Percentiles rank a stretch among this genome's conserved stretches.
Conservation (phyloP, 805 yeast genomes). For the Suhomyces xylopsoci region DNA sequence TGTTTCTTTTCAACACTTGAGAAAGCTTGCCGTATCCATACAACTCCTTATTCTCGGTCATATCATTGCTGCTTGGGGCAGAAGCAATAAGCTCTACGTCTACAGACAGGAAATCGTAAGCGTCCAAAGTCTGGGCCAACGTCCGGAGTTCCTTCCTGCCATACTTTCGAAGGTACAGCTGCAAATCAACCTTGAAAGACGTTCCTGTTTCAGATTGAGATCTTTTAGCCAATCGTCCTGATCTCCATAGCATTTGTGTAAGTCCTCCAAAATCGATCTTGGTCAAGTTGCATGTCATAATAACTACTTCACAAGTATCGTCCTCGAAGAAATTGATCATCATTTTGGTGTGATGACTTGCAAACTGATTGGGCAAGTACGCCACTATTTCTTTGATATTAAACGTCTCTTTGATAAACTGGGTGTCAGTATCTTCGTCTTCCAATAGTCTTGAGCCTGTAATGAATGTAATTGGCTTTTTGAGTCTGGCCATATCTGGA, state of each 20-base stretch:
- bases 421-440: constrained; percentile 8
- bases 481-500: constrained; percentile 16
- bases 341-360: constrained; percentile 66
- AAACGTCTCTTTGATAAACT: constrained; percentile 14
- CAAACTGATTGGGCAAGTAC: constrained; percentile 30
- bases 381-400: constrained; percentile 33
- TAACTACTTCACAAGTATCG: constrained; percentile 46
- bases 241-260: constrained; percentile 66
- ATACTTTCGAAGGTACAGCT: constrained; percentile 46
- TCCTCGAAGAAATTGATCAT: constrained; percentile 55
- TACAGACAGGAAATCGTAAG: constrained; percentile 45
- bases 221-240: constrained; percentile 39
- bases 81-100: constrained; percentile 56
- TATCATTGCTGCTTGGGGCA: constrained; percentile 43
- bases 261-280: constrained; percentile 51
- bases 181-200: constrained; percentile 35
- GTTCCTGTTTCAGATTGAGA: neutral
- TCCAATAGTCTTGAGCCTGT: constrained; percentile 23
- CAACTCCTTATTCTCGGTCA: constrained; percentile 16
- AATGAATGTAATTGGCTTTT: constrained; percentile 26
- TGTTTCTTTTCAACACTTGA: constrained; percentile 35
- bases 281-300: constrained; percentile 61
- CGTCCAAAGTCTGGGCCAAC: constrained; percentile 26
- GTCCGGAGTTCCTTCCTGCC: constrained; percentile 20
- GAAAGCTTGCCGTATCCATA: constrained; percentile 50